Base-by-base conservation (phyloP, 371 early-diverging fungal genomes). In the Mucor irregularis region DNA sequence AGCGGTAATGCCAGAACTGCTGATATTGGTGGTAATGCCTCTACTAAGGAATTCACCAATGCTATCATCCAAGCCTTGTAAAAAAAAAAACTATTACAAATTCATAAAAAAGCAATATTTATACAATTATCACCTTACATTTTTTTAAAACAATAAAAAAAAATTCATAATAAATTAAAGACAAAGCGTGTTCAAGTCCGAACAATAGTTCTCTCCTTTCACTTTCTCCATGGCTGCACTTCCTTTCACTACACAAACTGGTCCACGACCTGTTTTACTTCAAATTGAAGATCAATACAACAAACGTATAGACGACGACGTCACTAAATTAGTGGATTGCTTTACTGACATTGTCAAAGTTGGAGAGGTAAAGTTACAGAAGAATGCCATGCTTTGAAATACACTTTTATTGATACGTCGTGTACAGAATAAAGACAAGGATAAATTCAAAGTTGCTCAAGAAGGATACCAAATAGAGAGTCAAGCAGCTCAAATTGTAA, bases 1-100 rank as follows among this genome's bases (percentile, higher is more conserved):
- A 31, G 48, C 22, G 64, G 63, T 24, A 44, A 38, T 30, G 83
- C 53, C 38, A 57, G 47, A 37, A 78, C 78, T 56, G 71, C 51
- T 33, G 78, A 78, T 59, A 69, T 78, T 59, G 78, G 78, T 46
- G 78, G 76, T 40, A 62, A 56, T 42, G 64, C 58, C 73, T 85
- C 87, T 53, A 92, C 93, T 61, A 93, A 90, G 60, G 94, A 96
- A 54, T 98, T 98, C 69, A 96, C 97, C 53, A 68, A 71, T 51
- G 88, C 89, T 45, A 82, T 93, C 67, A 85, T 91, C 58, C 63
- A 71, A 59, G 82, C 78, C 66, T 66, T 88, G 69, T 86, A 86
- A 75, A 60, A 35, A 53, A 48, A 37, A 21, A 30, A 44, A 55
- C 10, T 28, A 40, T 9, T 17, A 35, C 29, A 37, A 45, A 21